phyloP scores from a whole-genome alignment of 2,329 filamentous ascomycete genomes.

The Beauveria rudraprayagi region DNA sequence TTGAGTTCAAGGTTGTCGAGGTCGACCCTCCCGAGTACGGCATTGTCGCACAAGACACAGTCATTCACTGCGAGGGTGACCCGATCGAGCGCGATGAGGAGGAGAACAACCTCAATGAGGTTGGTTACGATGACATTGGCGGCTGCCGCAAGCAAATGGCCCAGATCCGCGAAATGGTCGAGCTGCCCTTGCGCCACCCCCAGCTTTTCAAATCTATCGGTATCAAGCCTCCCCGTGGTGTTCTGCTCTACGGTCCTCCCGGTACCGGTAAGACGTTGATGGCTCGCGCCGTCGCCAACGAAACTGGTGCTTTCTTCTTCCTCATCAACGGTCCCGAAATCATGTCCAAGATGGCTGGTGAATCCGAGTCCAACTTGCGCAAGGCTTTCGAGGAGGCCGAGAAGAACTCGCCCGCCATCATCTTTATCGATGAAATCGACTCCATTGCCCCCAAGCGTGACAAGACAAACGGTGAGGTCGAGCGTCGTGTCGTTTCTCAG shows the following conservation, averaged over 20 bases:
- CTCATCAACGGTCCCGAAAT: slow-evolving; percentile 98
- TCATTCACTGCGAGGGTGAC: slow-evolving; percentile 98
- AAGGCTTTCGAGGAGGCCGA: slow-evolving; percentile 99
- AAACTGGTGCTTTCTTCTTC: slow-evolving; percentile 99
- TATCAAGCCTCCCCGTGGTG: slow-evolving; percentile 98
- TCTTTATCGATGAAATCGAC: slow-evolving; percentile 99
- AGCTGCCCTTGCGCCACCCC: slow-evolving; percentile 90
- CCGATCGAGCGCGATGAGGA: slow-evolving; percentile 94
- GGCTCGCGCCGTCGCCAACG: slow-evolving; percentile 97
- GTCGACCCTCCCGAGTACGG: slow-evolving; percentile 97
- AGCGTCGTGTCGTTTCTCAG: slow-evolving; percentile 96
- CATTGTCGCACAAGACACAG: slow-evolving; percentile 96
- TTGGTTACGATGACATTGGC: slow-evolving; percentile 98
- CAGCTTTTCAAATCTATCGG: slow-evolving; percentile 99
- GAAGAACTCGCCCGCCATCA: slow-evolving; percentile 98
- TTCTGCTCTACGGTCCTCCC: slow-evolving; percentile 90
- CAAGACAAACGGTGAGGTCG: slow-evolving; percentile 98
- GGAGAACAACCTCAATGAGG: slow-evolving; percentile 98
- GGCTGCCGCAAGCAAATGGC: slow-evolving; percentile 99
- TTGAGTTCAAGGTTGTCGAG: slow-evolving; percentile 99
- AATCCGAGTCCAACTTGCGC: slow-evolving; percentile 94
- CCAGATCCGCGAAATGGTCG: slow-evolving; percentile 96
- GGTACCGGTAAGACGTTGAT: slow-evolving; percentile 99
- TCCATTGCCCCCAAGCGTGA: slow-evolving; percentile 99
- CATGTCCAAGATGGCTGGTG: slow-evolving; percentile 99